Percentiles rank a stretch among this genome's conserved stretches.
These are phyloP conservation scores for Colletotrichum aenigma DNA, from an alignment of 2,329 filamentous ascomycete species.

Conservation along the genomic window DNA sequence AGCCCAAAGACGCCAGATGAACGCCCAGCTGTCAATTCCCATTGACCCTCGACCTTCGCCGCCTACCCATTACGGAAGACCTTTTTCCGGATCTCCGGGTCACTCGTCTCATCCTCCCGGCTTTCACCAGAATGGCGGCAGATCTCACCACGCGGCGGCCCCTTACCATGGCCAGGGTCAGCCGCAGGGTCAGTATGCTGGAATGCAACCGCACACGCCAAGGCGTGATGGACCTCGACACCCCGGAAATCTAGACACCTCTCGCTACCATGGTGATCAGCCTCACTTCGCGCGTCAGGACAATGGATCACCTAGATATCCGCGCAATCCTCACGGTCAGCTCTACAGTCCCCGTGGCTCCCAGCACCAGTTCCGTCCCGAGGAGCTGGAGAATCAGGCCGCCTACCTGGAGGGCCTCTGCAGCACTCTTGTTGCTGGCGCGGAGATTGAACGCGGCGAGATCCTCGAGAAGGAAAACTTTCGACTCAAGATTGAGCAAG, in stretches of 20 bases:
- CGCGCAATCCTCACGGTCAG: slow-evolving; percentile 24
- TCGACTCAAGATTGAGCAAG: slow-evolving; percentile 64
- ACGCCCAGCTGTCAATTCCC: slow-evolving; percentile 60
- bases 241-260: slow-evolving; percentile 3
- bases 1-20: slow-evolving; percentile 67
- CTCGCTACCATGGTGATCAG: neutral
- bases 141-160: neutral
- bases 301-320: neutral
- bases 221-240: slow-evolving; percentile 30
- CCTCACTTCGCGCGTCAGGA: neutral
- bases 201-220: slow-evolving; percentile 7
- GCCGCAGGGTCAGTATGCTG: neutral
- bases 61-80: slow-evolving; percentile 29
- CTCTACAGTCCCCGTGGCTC: slow-evolving; percentile 33
- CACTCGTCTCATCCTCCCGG: slow-evolving; percentile 25
- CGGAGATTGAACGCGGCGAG: slow-evolving; percentile 68
- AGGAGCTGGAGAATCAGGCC: slow-evolving; percentile 54
- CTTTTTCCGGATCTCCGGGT: slow-evolving; percentile 31
- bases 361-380: slow-evolving; percentile 34
- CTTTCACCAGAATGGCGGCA: neutral
- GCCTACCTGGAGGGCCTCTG: slow-evolving; percentile 54
- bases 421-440: slow-evolving; percentile 53
- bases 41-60: slow-evolving; percentile 51
- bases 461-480: slow-evolving; percentile 75
- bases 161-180: neutral